Percentiles rank a stretch among this genome's conserved stretches.
Evolutionary conservation across 2,329 filamentous ascomycete genomes (phyloP).

Genomic region (Lizonia empirigonia): DNA sequence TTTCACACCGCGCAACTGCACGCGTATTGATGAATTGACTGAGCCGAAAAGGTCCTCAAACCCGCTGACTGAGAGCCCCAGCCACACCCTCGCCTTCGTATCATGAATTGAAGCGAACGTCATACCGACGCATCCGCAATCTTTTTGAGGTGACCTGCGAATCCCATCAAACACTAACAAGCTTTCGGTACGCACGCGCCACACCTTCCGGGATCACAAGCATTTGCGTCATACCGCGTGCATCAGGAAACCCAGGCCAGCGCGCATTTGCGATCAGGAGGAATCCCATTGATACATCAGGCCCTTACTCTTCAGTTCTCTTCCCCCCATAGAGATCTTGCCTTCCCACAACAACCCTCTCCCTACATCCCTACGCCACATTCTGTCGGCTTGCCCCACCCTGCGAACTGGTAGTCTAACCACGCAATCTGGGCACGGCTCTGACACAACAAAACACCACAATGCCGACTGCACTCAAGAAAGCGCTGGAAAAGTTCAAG

Average conservation of each 20-base stretch:
- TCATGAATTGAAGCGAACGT: too few relatives aligned
- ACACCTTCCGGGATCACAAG: constrained; percentile 14
- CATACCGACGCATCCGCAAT: constrained; percentile 17
- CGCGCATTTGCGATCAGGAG: constrained; percentile 5
- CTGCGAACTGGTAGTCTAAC: constrained; percentile 36
- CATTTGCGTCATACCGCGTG: constrained; percentile 18
- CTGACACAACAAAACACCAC: constrained; percentile 20
- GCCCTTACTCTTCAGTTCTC: constrained; percentile 1
- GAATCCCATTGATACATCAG: constrained; percentile 9
- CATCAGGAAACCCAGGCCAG: constrained; percentile 15
- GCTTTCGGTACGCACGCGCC: constrained; percentile 17
- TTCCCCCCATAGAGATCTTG: constrained; percentile 2
- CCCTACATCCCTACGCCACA: constrained; percentile 4
- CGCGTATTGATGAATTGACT: neutral
- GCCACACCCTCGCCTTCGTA: neutral
- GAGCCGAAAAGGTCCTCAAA: neutral
- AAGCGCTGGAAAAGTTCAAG: constrained; percentile 53
- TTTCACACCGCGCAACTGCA: neutral
- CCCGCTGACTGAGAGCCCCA: neutral
- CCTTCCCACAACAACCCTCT: neutral
- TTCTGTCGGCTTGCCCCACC: constrained; percentile 35
- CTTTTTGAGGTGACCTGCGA: constrained; percentile 3
- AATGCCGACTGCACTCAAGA: constrained; percentile 51
- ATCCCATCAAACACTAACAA: constrained; percentile 10
- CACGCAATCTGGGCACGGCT: constrained; percentile 34